Evolutionary conservation across 2,329 filamentous ascomycete species (phyloP), one percentile per base, ranked within the genome.

Genomic region (Diaporthe vaccinii): DNA sequence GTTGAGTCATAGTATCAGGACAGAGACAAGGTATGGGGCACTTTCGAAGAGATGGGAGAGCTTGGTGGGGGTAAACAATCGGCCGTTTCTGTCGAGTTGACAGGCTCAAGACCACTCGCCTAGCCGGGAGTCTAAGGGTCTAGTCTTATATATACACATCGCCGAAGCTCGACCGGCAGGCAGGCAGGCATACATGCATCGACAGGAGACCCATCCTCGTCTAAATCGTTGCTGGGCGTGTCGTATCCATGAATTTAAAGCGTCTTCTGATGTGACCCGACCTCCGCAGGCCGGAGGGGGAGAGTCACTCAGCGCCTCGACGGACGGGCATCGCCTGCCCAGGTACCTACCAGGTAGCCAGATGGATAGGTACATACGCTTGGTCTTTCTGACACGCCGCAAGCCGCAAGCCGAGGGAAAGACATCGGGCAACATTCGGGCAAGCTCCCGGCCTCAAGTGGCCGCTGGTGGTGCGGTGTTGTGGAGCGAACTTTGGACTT

Each of bases 281-380:
- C 46, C 65, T 68, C 65, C 65, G 46, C 34, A 53, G 49, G 34
- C 46, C 65, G 46, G 65, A 68, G 34, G 46, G 36, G 65, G 14
- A n/a, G 9, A 14, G 31, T 68, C 44, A 25, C 22, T 53, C 25
- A n/a, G 65, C n/a, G 39, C 28, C 62, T 53, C 34, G 22, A 25
- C 12, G 31, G 46, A 25, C 28, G n/a, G 36, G 25, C 36, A 39
- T 46, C 46, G 4, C 34, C 20, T 68, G 49, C 22, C 49, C 44
- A 68, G 22, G 46, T 68, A 53, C 34, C 46, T 28, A 17, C 46
- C 28, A 68, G 46, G 46, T 68, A 53, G 31, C 46, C 5, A 25
- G 65, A 34, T 49, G 36, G 4, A 20, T 14, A 25, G 46, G 28
- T 36, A 53, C 46, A 51, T 20, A 39, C 41, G 39, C 49, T 28